Conservation (phyloP, 768 basidiomycete genomes). For the Termitomyces sp. region DNA sequence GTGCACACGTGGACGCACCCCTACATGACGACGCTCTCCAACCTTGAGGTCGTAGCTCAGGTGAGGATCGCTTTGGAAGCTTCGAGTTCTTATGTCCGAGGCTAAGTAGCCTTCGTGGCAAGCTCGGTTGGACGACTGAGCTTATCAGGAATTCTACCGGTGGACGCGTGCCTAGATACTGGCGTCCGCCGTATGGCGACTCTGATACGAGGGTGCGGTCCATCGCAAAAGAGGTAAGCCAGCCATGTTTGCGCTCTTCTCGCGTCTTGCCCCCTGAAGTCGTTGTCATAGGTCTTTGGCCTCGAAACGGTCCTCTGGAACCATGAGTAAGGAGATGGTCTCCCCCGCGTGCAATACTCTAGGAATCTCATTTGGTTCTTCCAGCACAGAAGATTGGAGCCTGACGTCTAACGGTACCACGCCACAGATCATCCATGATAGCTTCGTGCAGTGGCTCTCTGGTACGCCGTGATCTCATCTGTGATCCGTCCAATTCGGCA, state of each 20-base stretch:
- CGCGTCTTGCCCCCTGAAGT: neutral
- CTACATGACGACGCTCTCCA: conserved; percentile 74
- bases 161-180: conserved; percentile 64
- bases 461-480: conserved; percentile 24
- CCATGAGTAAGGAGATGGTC: conserved; percentile 54
- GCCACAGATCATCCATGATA: conserved; percentile 34
- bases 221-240: conserved; percentile 69
- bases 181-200: conserved; percentile 89
- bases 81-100: neutral
- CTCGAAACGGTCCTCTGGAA: conserved; percentile 88
- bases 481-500: neutral
- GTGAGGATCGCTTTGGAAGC: conserved; percentile 17
- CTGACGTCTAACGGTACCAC: conserved; percentile 42
- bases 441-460: conserved; percentile 52
- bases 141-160: conserved; percentile 77
- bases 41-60: conserved; percentile 65
- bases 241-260: neutral
- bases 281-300: conserved; percentile 50
- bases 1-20: conserved; percentile 71
- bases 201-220: conserved; percentile 78
- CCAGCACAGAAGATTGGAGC: conserved; percentile 74
- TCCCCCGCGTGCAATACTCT: neutral
- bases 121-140: conserved; percentile 78
- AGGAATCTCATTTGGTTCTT: neutral
- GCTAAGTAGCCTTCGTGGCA: neutral